Percentiles rank a stretch among this genome's conserved stretches.
phyloP scores from a whole-genome alignment of 139 green algal genomes.

The Choricystis sp. region DNA sequence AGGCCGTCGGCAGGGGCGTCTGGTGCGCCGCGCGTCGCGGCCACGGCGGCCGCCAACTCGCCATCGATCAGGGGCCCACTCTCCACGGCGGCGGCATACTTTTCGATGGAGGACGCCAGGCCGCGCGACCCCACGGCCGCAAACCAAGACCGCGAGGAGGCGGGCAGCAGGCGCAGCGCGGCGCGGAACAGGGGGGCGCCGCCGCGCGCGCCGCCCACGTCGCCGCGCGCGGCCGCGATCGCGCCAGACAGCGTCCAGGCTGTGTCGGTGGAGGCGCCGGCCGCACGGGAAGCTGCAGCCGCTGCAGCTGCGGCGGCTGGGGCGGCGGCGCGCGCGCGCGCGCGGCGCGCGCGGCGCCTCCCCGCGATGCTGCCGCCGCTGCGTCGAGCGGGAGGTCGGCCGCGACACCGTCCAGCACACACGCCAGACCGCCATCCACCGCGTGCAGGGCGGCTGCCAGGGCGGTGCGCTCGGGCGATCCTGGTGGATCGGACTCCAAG shows the following conservation, averaged over 20 bases:
- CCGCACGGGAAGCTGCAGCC: no score
- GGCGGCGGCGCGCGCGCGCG: no score
- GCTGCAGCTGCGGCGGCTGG: no score
- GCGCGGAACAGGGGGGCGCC: neutral
- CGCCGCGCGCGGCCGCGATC: neutral
- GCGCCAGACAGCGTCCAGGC: neutral
- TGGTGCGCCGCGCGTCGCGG: neutral
- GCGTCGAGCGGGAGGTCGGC: neutral
- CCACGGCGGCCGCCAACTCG: constrained; percentile 38
- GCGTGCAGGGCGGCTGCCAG: neutral
- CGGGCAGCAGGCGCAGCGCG: constrained; percentile 50
- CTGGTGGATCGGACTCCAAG: neutral
- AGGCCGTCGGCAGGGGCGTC: neutral
- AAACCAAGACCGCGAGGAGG: constrained; percentile 63
- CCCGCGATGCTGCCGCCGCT: neutral
- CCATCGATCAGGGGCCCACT: constrained; percentile 53
- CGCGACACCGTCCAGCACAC: neutral
- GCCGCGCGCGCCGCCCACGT: neutral
- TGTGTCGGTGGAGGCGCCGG: neutral
- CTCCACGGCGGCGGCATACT: constrained; percentile 56
- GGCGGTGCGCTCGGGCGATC: neutral
- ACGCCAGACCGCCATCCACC: neutral
- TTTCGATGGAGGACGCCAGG: constrained; percentile 42
- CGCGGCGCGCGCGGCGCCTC: neutral
- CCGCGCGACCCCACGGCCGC: constrained; percentile 45